Evolutionary conservation across 2,329 filamentous ascomycete genomes (phyloP).

Genomic region (Paramyrothecium sp.): DNA sequence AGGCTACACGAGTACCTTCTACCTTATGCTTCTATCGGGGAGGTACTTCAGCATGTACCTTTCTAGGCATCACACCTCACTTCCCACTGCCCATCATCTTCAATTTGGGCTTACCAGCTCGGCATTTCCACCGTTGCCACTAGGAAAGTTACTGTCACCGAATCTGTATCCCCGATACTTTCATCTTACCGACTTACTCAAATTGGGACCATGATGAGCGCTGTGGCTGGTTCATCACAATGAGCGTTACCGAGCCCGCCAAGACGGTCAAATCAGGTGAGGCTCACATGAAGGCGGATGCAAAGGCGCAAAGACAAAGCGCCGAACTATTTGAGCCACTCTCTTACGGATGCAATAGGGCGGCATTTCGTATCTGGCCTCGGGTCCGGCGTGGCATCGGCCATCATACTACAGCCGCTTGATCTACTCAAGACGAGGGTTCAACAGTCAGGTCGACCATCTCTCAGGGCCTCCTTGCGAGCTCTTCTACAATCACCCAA

Average conservation of each 20-base stretch:
- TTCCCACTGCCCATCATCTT: no score
- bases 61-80: no score
- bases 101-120: no score
- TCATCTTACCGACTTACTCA: not conserved
- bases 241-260: not conserved
- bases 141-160: no score
- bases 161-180: not conserved
- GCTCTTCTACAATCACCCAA: slow-evolving; percentile 56
- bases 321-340: not conserved
- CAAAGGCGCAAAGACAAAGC: not conserved
- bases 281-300: not conserved
- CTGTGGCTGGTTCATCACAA: not conserved
- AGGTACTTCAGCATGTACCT: no score
- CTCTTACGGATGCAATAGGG: slow-evolving; percentile 37
- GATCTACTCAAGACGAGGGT: slow-evolving; percentile 96
- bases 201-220: not conserved
- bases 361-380: slow-evolving; percentile 91
- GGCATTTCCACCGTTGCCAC: no score
- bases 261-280: not conserved
- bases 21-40: not conserved
- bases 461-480: slow-evolving; percentile 46
- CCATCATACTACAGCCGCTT: slow-evolving; percentile 88
- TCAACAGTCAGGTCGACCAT: slow-evolving; percentile 76
- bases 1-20: not conserved
- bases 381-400: slow-evolving; percentile 81